Evolutionary conservation across 1,139 yeast species (phyloP).

Genomic region (Suhomyces guaymorum): DNA sequence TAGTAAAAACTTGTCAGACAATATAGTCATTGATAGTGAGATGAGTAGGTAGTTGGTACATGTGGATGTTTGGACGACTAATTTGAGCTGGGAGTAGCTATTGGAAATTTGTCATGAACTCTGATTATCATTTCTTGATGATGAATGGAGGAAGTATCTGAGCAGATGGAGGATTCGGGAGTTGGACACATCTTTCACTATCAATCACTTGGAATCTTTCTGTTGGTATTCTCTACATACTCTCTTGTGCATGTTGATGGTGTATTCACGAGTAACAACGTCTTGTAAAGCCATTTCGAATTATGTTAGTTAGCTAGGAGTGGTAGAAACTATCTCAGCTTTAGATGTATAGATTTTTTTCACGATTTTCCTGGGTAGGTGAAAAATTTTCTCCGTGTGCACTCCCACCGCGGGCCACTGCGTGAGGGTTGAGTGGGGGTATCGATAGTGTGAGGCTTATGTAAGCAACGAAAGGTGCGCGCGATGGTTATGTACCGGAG

Average conservation of each 20-base stretch:
- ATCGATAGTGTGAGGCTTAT: constrained; percentile 1
- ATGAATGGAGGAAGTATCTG: no score
- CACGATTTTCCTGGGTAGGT: constrained; percentile 11
- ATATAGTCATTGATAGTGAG: not conserved
- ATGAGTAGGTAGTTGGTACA: no score
- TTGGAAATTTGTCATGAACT: not conserved
- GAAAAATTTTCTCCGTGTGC: constrained; percentile 15
- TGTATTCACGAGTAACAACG: constrained; percentile 99
- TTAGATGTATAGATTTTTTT: constrained; percentile 11
- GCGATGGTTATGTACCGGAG: constrained; percentile 6
- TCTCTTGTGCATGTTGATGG: constrained; percentile 99
- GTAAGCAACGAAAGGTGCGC: constrained; percentile 2
- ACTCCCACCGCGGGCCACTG: constrained; percentile 11
- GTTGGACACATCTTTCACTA: constrained; percentile 1
- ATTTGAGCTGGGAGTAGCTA: not conserved
- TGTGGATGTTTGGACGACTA: not conserved
- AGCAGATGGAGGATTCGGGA: no score
- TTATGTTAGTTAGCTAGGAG: constrained; percentile 17
- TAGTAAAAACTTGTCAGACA: constrained; percentile 30
- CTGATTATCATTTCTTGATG: no score
- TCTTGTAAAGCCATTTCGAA: constrained; percentile 90
- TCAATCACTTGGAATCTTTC: not conserved
- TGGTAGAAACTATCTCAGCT: constrained; percentile 13
- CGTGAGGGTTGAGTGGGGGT: not conserved
- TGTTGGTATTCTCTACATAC: constrained; percentile 52